phyloP scores from a whole-genome alignment of 768 basidiomycete genomes.

The Calocybe cyanea region DNA sequence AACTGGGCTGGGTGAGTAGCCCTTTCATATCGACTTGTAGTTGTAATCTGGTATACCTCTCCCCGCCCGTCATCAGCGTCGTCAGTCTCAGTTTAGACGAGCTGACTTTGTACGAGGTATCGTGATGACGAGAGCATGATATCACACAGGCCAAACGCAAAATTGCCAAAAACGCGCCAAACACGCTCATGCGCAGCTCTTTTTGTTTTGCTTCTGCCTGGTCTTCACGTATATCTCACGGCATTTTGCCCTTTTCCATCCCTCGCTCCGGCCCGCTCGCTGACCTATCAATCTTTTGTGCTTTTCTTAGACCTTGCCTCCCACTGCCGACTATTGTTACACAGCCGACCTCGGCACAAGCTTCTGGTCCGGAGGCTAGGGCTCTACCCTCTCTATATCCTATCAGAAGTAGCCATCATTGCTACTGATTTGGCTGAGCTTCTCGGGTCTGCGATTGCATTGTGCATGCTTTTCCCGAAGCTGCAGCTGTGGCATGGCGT shows the following conservation, averaged over 20 bases:
- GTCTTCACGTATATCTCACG: no score
- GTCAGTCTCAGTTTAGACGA: no score
- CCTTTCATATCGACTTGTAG: background rate
- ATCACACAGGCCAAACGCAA: background rate
- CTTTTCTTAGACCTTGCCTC: slow-evolving; percentile 39
- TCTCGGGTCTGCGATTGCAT: slow-evolving; percentile 76
- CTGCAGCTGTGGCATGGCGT: slow-evolving; percentile 71
- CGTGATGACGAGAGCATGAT: no score
- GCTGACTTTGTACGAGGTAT: no score
- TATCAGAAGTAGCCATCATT: slow-evolving; percentile 70
- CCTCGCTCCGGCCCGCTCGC: background rate
- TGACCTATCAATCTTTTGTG: background rate
- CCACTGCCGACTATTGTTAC: slow-evolving; percentile 60
- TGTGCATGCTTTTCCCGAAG: slow-evolving; percentile 68
- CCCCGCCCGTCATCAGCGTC: no score
- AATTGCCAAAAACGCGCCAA: background rate
- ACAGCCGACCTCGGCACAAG: slow-evolving; percentile 60
- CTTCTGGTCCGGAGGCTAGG: slow-evolving; percentile 53
- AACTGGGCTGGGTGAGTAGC: slow-evolving; percentile 64
- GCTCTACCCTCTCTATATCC: slow-evolving; percentile 60
- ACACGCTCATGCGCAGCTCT: background rate
- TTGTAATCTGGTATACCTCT: no score
- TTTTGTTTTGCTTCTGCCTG: no score
- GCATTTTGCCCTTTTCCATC: background rate
- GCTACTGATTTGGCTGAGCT: slow-evolving; percentile 81